Conservation (phyloP, 768 basidiomycete species). For the Myochromella boudieri region DNA sequence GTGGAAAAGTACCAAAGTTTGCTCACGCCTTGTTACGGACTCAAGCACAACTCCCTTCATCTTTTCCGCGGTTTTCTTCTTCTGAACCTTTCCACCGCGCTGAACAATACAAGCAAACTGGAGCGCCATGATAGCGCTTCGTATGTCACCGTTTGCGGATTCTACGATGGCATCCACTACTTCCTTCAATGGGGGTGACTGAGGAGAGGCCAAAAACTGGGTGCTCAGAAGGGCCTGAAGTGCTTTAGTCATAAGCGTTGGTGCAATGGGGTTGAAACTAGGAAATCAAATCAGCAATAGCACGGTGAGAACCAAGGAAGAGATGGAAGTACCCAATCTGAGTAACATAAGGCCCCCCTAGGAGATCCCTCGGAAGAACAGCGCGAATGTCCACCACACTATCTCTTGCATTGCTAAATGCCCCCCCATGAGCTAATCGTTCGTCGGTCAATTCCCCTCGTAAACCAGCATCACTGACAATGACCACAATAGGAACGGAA, state of each 20-base stretch:
- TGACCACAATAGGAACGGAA: constrained; percentile 70
- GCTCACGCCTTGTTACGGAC: constrained; percentile 79
- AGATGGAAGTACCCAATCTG: constrained; percentile 63
- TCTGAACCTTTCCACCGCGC: constrained; percentile 28
- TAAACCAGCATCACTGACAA: constrained; percentile 81
- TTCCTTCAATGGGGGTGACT: constrained; percentile 55
- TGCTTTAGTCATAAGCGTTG: constrained; percentile 80
- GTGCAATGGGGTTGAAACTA: constrained; percentile 92
- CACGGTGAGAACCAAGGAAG: not conserved
- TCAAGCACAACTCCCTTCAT: constrained; percentile 51
- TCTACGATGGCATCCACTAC: constrained; percentile 75
- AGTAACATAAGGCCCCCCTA: constrained; percentile 74
- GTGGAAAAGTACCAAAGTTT: constrained; percentile 87
- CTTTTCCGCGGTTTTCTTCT: constrained; percentile 31
- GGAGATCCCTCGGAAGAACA: constrained; percentile 67
- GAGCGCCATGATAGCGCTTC: constrained; percentile 90
- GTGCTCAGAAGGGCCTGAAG: constrained; percentile 56
- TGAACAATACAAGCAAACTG: constrained; percentile 75
- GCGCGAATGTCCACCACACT: constrained; percentile 65
- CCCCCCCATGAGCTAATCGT: constrained; percentile 35
- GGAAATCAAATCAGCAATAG: constrained; percentile 1
- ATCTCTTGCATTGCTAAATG: constrained; percentile 46
- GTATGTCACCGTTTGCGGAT: constrained; percentile 86
- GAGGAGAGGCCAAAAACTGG: constrained; percentile 40
- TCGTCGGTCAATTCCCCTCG: constrained; percentile 67